Conservation (phyloP, 202 grass and related monocot species). For the Zoysia matrella region DNA sequence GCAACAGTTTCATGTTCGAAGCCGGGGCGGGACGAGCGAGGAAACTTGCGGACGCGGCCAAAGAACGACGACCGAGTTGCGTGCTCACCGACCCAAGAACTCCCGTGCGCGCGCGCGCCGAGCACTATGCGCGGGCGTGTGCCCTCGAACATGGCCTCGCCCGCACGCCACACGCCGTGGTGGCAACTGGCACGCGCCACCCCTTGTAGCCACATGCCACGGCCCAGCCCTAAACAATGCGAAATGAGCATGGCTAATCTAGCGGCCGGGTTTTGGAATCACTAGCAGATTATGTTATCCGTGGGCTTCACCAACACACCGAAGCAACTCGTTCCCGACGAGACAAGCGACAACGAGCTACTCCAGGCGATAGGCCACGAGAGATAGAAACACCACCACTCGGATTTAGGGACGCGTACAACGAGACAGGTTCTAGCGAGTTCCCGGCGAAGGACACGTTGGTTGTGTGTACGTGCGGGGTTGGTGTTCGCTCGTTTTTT, state of each 20-base stretch:
- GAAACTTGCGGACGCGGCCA: no score
- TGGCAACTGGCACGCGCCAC: conserved; percentile 15
- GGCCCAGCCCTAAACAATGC: not conserved
- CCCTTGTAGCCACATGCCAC: conserved; percentile 44
- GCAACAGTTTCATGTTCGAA: not conserved
- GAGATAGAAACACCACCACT: not conserved
- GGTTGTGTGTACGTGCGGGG: conserved; percentile 30
- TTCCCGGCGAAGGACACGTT: conserved; percentile 20
- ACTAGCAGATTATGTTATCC: conserved; percentile 2
- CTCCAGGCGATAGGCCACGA: not conserved
- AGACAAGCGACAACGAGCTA: conserved; percentile 23
- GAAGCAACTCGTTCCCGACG: conserved; percentile 50
- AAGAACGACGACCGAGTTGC: not conserved
- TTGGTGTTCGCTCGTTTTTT: conserved; percentile 18
- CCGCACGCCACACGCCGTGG: conserved; percentile 30
- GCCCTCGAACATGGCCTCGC: conserved; percentile 13
- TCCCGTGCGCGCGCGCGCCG: not conserved
- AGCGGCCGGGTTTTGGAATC: not conserved
- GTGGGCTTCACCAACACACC: conserved; percentile 53
- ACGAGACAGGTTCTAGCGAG: not conserved
- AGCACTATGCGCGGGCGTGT: conserved; percentile 19
- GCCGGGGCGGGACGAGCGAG: not conserved
- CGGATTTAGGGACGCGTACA: not conserved
- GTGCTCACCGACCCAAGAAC: conserved; percentile 14
- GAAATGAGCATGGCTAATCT: not conserved